Conservation (phyloP, 345 rosid genomes). For the Populus euphratica region DNA sequence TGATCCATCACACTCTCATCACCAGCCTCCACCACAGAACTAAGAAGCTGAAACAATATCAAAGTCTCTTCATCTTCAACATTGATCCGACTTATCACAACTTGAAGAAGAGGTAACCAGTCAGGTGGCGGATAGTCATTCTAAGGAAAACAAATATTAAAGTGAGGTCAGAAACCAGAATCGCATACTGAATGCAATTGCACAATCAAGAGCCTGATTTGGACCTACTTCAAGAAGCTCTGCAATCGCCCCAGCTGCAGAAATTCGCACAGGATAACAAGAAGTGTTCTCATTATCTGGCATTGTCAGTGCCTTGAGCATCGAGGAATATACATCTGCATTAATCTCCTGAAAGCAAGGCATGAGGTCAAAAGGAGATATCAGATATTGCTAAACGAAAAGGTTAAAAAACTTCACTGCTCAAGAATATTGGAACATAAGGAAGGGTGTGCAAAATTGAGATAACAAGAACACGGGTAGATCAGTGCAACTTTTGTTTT, state of each 20-base stretch:
- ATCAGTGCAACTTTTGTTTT: slow-evolving; percentile 2
- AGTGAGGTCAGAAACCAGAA: slow-evolving; percentile 17
- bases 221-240: slow-evolving; percentile 66
- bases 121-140: slow-evolving; percentile 73
- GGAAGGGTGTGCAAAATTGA: slow-evolving; percentile 3
- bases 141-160: slow-evolving; percentile 38
- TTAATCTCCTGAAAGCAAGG: slow-evolving; percentile 58
- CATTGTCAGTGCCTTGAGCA: slow-evolving; percentile 71
- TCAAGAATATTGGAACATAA: slow-evolving; percentile 5
- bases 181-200: slow-evolving; percentile 3
- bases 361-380: neutral
- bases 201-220: slow-evolving; percentile 8
- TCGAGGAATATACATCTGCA: slow-evolving; percentile 59
- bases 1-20: slow-evolving; percentile 51
- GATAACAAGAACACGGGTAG: neutral
- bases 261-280: slow-evolving; percentile 73
- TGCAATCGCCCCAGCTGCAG: slow-evolving; percentile 73
- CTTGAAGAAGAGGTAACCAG: slow-evolving; percentile 75
- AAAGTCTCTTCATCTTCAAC: slow-evolving; percentile 61
- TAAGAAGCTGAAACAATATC: slow-evolving; percentile 65
- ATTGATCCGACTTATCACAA: slow-evolving; percentile 60
- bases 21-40: slow-evolving; percentile 61
- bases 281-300: slow-evolving; percentile 47
- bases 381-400: neutral
- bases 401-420: neutral